Evolutionary conservation across 169 alveolate genomes (phyloP), one percentile per base, ranked within the genome.

Genomic region (Plasmodium malariae): DNA sequence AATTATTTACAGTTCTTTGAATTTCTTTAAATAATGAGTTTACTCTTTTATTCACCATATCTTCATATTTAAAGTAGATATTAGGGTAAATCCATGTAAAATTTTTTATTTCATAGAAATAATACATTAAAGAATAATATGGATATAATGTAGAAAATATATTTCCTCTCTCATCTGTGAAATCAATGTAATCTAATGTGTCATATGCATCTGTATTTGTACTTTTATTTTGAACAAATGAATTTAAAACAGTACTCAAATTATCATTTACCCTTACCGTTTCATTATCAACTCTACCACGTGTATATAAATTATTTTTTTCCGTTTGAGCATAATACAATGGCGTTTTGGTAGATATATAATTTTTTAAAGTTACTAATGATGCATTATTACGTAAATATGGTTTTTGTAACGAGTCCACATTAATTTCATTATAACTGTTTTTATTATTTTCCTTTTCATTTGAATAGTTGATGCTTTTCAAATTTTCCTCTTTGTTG

Each of bases 21-120:
- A n/a, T n/a, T n/a, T n/a, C n/a, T n/a, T n/a, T n/a, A n/a, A n/a
- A n/a, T n/a, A 11, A 63, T 32, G 2, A 12, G 3, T 32, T 0
- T 32, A 63, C 49, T 21, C 37, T 40, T 32, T 2, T 21, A 12
- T 30, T n/a, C 24, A 63, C 9, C 0, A 0, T 4, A 9, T 32
- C 14, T 32, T 26, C 21, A 48, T 30, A 7, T 1, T 26, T 12
- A 11, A 0, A 0, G 0, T 0, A 6, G 54, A 62, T 12, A 0
- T 62, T 48, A 14, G 21, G 0, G 19, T 62, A 0, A 62, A 26
- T 14, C 21, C 26, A 14, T 32, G 21, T 0, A 24, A 28, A 63
- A 32, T 14, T 4, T 63, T 32, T 63, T 49, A 63, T 63, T 63
- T 63, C 74, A 14, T 21, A 9, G 37, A 63, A 63, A 21, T 34